phyloP scores from a whole-genome alignment of 148 eudicot genomes.

The Gaultheria prostrata region DNA sequence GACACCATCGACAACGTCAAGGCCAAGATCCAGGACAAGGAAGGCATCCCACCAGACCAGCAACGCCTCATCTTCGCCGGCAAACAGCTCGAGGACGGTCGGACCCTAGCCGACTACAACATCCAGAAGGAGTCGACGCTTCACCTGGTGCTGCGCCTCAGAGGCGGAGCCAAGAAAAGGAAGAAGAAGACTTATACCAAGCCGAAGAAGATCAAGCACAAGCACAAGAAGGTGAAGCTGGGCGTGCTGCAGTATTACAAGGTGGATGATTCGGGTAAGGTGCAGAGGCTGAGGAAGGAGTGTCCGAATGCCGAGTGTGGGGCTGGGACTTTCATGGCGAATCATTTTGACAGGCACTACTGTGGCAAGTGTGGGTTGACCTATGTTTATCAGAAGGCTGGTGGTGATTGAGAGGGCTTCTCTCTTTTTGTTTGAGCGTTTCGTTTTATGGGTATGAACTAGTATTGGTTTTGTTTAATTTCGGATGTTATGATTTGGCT shows the following conservation, averaged over 20 bases:
- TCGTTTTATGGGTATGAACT: not conserved
- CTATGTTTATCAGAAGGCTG: conserved; percentile 31
- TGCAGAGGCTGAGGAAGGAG: conserved; percentile 34
- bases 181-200: conserved; percentile 31
- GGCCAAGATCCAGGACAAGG: conserved; percentile 32
- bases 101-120: conserved; percentile 31
- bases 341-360: conserved; percentile 30
- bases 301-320: conserved; percentile 31
- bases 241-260: conserved; percentile 25
- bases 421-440: not conserved
- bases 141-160: conserved; percentile 20
- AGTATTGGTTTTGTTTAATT: not conserved
- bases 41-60: conserved; percentile 29
- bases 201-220: conserved; percentile 35
- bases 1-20: conserved; percentile 31
- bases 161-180: conserved; percentile 25
- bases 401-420: conserved; percentile 12
- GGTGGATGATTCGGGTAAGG: conserved; percentile 31
- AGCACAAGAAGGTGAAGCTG: conserved; percentile 25
- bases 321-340: conserved; percentile 33
- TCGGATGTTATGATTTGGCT: not conserved
- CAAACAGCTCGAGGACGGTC: conserved; percentile 28
- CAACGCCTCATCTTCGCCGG: conserved; percentile 30
- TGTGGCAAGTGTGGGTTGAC: conserved; percentile 32
- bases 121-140: conserved; percentile 30